Evolutionary conservation across 768 basidiomycete species (phyloP), one percentile per base, ranked within the genome.

Genomic region (Holtermannia corniformis): DNA sequence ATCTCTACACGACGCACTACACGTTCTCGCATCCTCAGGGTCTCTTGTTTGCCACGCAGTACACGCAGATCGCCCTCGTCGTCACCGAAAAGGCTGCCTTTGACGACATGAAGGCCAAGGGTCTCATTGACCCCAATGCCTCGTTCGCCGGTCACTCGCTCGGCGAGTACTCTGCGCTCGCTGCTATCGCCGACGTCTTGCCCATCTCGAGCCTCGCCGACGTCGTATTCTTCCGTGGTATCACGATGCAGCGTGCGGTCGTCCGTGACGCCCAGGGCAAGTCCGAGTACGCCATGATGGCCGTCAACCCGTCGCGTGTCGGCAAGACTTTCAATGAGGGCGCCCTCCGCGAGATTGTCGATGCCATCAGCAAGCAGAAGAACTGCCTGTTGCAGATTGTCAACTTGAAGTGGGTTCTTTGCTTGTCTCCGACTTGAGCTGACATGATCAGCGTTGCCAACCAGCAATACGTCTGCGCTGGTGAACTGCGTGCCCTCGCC

Each of bases 221-320:
- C 61, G 88, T 99, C 65, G 93, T 99, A 23, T 99, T 99, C 80
- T 99, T 96, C 74, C 89, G 95, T 71, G 95, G 95, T 63, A 92
- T 99, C 68, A 99, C 95, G 28, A 99, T 97, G 95, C 95, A 97
- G 68, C 89, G 95, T 21, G 95, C 95, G 23, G 95, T 99, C 53
- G 90, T 95, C 74, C 88, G 95, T 26, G 95, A 99, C 68, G 78
- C 84, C 1, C 77, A 86, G 52, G 92, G 92, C 65, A 82, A 95
- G 32, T 93, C 89, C 22, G 90, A 92, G 70, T 99, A 96, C 64
- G 92, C 90, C 7, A 97, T 99, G 95, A 92, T 91, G 73, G 93
- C 95, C n/a, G 87, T 95, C 62, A 97, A 99, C 72, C 93, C 93
- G 2, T 85, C 88, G 62, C 85, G 93, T 51, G 87, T 99, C 57